Evolutionary conservation across 805 yeast species (phyloP), one percentile per base, ranked within the genome.

Genomic region (Candida germanica): DNA sequence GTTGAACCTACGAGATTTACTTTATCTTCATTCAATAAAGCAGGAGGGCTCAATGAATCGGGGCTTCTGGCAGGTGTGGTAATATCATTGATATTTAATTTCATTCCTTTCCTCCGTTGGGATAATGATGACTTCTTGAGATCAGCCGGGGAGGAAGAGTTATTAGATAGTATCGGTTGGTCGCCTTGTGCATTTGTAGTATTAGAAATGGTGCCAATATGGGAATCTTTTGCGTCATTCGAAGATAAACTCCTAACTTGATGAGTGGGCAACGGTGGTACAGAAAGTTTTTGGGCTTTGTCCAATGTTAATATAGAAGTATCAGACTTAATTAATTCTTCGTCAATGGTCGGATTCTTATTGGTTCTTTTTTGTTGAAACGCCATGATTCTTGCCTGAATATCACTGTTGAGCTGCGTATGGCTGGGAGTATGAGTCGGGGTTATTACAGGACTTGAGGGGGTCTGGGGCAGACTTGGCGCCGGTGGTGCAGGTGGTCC

Each of bases 361-460:
- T 25, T 29, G 11, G 58, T 42, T 47, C 96, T 74, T 51, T 83
- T 79, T 45, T 86, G 87, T 58, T 88, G 96, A 50, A 89, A 85
- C 0, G 95, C 96, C 56, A 84, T 64, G 24, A 89, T 72, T 44
- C 93, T 70, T 1, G 96, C 96, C 58, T 88, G 96, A 26, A 87
- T 75, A 44, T 85, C 91, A 8, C 93, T 81, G 49, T 74, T 79
- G 33, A 82, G 33, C 31, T 48, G 58, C 9, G 51, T 34, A 22
- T 46, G 59, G 15, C 32, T 29, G 17, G 35, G 43, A 25, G 26
- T 35, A n/a, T n/a, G n/a, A n/a, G n/a, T n/a, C 12, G 34, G 23
- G 25, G 37, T 35, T 14, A 42, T 34, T 13, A 44, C 31, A 5
- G 50, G 46, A 26, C 47, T 40, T 8, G 40, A 33, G 3, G 41